Percentiles rank a stretch among this genome's conserved stretches.
Conservation (phyloP, 208 protist genomes). For the Wallacemonas collosoma region DNA sequence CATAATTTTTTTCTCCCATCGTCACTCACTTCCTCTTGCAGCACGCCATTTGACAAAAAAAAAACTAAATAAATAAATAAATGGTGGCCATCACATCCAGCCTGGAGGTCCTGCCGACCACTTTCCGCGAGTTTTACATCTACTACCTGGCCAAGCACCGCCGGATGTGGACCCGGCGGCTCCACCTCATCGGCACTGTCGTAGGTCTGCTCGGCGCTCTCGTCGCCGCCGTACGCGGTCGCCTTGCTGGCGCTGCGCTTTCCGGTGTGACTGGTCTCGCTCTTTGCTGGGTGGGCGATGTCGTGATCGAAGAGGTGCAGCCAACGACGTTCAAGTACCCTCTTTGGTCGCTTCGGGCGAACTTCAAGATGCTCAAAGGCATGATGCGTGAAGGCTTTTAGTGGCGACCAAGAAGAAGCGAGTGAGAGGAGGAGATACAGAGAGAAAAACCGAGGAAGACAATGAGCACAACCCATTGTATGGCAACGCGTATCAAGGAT, state of each 20-base stretch:
- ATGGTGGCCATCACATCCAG: conserved; percentile 17
- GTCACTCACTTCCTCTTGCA: too few relatives aligned
- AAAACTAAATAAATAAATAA: too few relatives aligned
- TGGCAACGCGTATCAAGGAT: too few relatives aligned
- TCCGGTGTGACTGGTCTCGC: conserved; percentile 30
- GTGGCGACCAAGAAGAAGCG: neutral
- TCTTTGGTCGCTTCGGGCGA: conserved; percentile 48
- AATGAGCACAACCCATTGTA: too few relatives aligned
- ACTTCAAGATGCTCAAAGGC: conserved; percentile 54
- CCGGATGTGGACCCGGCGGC: conserved; percentile 23
- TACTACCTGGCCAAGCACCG: conserved; percentile 45
- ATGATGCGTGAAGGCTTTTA: conserved; percentile 28
- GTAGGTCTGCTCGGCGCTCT: conserved; percentile 31
- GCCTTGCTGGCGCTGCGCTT: conserved; percentile 18
- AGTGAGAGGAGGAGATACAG: conserved; percentile 11
- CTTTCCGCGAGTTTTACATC: conserved; percentile 43
- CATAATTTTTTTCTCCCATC: too few relatives aligned
- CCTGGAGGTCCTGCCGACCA: conserved; percentile 23
- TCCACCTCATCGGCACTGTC: conserved; percentile 36
- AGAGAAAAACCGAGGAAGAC: neutral
- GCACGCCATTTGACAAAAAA: too few relatives aligned
- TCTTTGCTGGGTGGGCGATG: conserved; percentile 48
- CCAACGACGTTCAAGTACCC: conserved; percentile 59
- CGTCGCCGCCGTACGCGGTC: conserved; percentile 15
- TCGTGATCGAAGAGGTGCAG: conserved; percentile 33